phyloP scores from a whole-genome alignment of 2,329 filamentous ascomycete species.

The Hirsutella rhossiliensis region DNA sequence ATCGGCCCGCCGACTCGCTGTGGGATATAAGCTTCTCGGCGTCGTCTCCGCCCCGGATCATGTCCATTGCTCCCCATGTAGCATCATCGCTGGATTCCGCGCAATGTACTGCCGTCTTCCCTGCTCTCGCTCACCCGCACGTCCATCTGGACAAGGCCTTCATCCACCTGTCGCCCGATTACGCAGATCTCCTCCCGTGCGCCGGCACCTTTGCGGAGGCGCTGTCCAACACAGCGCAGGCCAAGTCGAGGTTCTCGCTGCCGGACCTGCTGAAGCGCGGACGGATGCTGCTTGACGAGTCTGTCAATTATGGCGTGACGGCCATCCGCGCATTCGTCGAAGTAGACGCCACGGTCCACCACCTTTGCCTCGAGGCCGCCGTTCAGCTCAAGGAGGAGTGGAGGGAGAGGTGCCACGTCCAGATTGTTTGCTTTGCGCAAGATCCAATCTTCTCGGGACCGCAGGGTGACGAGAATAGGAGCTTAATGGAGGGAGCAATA shows the following conservation, averaged over 20 bases:
- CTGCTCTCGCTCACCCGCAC: not conserved
- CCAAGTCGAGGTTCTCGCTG: not conserved
- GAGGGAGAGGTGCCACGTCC: not conserved
- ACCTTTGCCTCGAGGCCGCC: not conserved
- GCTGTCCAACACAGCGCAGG: not conserved
- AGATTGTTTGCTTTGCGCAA: not conserved
- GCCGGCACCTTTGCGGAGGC: not conserved
- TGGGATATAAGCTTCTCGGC: not conserved
- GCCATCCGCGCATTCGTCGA: not conserved
- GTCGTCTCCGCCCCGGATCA: not conserved
- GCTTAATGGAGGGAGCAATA: not conserved
- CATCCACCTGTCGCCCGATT: not conserved
- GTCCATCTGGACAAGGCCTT: not conserved
- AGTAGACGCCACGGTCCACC: not conserved
- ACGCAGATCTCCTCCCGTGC: not conserved
- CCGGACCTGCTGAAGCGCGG: not conserved
- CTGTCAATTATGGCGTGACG: not conserved
- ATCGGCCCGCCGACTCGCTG: not conserved
- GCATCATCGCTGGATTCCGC: not conserved
- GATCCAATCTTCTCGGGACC: not conserved
- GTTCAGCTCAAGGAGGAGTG: not conserved
- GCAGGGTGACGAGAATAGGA: not conserved
- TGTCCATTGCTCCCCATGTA: not conserved
- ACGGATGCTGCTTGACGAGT: not conserved
- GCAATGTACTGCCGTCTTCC: not conserved